phyloP scores from a whole-genome alignment of 2,329 filamentous ascomycete genomes.

The Thelonectria blattea region DNA sequence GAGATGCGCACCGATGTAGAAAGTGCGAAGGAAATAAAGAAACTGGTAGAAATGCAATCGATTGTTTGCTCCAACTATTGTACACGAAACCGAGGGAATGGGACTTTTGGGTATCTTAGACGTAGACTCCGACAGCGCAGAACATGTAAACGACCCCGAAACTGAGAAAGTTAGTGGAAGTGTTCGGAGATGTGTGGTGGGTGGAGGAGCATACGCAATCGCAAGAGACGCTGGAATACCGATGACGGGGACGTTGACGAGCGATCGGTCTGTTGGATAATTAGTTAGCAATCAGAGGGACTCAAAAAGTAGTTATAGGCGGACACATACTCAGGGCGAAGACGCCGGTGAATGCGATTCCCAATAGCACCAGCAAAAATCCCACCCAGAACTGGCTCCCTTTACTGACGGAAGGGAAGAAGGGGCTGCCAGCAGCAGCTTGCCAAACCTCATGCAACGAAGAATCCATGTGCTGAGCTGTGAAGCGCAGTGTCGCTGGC shows the following conservation, averaged over 20 bases:
- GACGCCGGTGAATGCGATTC: slow-evolving; percentile 74
- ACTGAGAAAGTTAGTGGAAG: slow-evolving; percentile 53
- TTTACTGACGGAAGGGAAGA: slow-evolving; percentile 80
- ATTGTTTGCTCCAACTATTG: slow-evolving; percentile 46
- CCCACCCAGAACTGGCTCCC: slow-evolving; percentile 82
- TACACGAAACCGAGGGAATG: slow-evolving; percentile 44
- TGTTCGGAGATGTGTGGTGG: neutral
- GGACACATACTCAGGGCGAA: slow-evolving; percentile 80
- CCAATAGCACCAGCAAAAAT: slow-evolving; percentile 75
- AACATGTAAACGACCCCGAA: slow-evolving; percentile 98
- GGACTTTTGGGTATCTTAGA: slow-evolving; percentile 66
- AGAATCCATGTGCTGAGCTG: slow-evolving; percentile 68
- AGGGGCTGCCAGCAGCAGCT: slow-evolving; percentile 86
- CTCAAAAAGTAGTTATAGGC: neutral
- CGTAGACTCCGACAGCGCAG: slow-evolving; percentile 97
- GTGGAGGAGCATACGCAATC: slow-evolving; percentile 73
- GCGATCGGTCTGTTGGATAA: slow-evolving; percentile 72
- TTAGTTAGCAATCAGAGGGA: slow-evolving; percentile 29
- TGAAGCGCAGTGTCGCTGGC: neutral
- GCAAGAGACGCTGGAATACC: slow-evolving; percentile 87
- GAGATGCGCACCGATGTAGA: slow-evolving; percentile 16
- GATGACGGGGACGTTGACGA: slow-evolving; percentile 76
- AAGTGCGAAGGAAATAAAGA: slow-evolving; percentile 29
- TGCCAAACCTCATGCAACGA: slow-evolving; percentile 92
- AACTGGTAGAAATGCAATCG: slow-evolving; percentile 34